These are phyloP conservation scores for Russula foetens DNA, from an alignment of 768 basidiomycete genomes.

Conservation along the genomic window DNA sequence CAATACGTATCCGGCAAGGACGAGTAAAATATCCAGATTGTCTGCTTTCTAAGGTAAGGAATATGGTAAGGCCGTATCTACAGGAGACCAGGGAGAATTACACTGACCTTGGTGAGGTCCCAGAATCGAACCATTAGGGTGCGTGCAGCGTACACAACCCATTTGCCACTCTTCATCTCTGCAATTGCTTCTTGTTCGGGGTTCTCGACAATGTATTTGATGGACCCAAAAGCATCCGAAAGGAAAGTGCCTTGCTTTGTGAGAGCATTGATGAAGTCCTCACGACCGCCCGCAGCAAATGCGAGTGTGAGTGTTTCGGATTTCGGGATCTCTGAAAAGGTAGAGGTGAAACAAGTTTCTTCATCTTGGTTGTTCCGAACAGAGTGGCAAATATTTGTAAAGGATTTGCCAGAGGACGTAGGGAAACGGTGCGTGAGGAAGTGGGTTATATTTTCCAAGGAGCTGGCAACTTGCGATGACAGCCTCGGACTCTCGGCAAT, in stretches of 20 bases:
- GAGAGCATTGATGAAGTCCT: constrained; percentile 42
- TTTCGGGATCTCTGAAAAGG: constrained; percentile 29
- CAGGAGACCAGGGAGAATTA: neutral
- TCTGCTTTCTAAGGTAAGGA: constrained; percentile 64
- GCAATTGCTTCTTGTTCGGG: constrained; percentile 45
- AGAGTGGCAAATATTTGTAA: constrained; percentile 45
- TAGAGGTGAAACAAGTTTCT: constrained; percentile 35
- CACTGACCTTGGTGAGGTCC: constrained; percentile 67
- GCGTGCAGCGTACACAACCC: constrained; percentile 82
- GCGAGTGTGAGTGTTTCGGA: constrained; percentile 41
- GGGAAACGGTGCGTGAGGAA: constrained; percentile 37
- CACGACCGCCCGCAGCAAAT: constrained; percentile 41
- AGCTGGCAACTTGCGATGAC: constrained; percentile 32
- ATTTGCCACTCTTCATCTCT: constrained; percentile 74
- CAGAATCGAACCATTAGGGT: constrained; percentile 76
- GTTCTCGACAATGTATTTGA: constrained; percentile 46
- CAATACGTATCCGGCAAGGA: constrained; percentile 85
- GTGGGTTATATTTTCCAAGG: constrained; percentile 44
- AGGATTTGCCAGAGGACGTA: constrained; percentile 38
- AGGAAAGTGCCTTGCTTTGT: constrained; percentile 25
- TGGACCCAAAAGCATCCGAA: constrained; percentile 30
- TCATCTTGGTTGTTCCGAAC: constrained; percentile 16
- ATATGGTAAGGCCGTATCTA: neutral
- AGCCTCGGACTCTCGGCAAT: constrained; percentile 11
- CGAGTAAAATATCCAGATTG: constrained; percentile 90